Base-by-base conservation (phyloP, 176 grass and related monocot genomes). In the Puccinellia tenuiflora region DNA sequence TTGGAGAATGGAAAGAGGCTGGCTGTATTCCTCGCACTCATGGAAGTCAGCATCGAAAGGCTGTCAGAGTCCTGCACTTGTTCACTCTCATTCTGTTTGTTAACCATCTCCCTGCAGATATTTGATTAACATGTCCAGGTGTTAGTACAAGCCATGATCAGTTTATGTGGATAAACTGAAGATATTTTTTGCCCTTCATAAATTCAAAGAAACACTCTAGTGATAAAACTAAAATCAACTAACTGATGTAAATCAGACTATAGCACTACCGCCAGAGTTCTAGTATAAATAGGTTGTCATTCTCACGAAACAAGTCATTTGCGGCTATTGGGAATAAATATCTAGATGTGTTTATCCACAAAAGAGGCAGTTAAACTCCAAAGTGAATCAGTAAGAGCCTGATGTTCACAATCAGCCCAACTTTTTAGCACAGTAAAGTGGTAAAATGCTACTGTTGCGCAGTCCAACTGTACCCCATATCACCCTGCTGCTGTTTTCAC, bases 31-130 rank as follows among this genome's bases (percentile, higher is more conserved):
- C 83, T 88, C 7, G 65, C 83, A 24, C 25, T 90, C 68, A 88
- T 81, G n/a, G 96, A 86, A 61, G 81, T 88, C 54, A 90, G 80
- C 69, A 88, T 86, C 0, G 89, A 98, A 39, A 93, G 83, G 59
- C 18, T 85, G 50, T 88, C 75, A 0, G 92, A 87, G 25, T 85
- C 90, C 48, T 87, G 87, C 22, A 79, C 65, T 68, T 56, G 81
- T 39, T 84, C 82, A n/a, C 54, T 88, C 76, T 88, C 85, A 60
- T 85, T 87, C 17, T n/a, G 87, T 67, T 83, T 89, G 52, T 70
- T 77, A 47, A 52, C 74, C 21, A 82, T 43, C 66, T 89, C 88
- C 83, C 95, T 97, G 85, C 51, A 82, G 42, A 80, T 76, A 73
- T 9, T 74, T 21, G 17, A 63, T 65, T 3, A 30, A 17, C 1